Evolutionary conservation across 1,284 basidiomycete genomes (phyloP), one percentile per base, ranked within the genome.

Genomic region (Malassezia dermatis): DNA sequence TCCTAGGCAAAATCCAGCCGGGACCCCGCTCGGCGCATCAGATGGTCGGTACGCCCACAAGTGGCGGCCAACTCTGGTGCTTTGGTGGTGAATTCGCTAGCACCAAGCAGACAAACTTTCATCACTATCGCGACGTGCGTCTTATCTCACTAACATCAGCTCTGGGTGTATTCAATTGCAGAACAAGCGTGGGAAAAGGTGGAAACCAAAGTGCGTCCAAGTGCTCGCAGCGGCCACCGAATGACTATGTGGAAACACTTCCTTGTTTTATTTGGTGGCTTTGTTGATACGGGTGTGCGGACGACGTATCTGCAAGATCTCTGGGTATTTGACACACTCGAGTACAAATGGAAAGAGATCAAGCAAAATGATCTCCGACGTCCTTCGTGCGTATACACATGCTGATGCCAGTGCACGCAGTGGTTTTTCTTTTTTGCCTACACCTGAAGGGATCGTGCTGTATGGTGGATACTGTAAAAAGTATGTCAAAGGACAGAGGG

Each of bases 391-490:
- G 50, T 28, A 26, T 11, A 17, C 3, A 13, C 21, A 19, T 23
- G 31, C 44, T 45, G 19, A 45, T 15, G n/a, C 10, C 19, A 24
- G 35, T 8, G 60, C 65, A 19, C 55, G 66, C 2, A 66, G 63
- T 57, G 89, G 89, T 0, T 93, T 91, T 73, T 91, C 88, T 0
- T 87, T 94, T 69, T 78, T 95, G 1, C 78, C 89, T 0, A 82
- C 81, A 1, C 69, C 83, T 0, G 89, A 94, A 8, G 89, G 90
- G 0, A 81, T 91, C 6, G 73, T 93, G 3, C 73, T 95, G 8
- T 83, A 91, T 65, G 90, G 89, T 15, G 90, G 90, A 0, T 95
- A 94, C 73, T 88, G 86, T 70, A 94, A 94, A 71, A 86, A 88
- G 71, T 94, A 93, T 65, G 77, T 79, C 37, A 91, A 91, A 69